Conservation (phyloP, 176 grass and related monocot genomes). For the Hordeum vulgare region MorexV3_pseudomolecules_assembly NC_058518.1:495672933-495673432, state of each 20-base stretch:
- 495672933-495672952: not conserved
- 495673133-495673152: not conserved
- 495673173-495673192: slow-evolving; percentile 2
- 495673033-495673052: not conserved
- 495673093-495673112: not conserved
- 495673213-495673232: not conserved
- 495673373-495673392: not conserved
- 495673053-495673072: not conserved
- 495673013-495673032: not conserved
- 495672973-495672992: not conserved
- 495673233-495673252: not conserved
- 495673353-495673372: no score
- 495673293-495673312: slow-evolving; percentile 42
- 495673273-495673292: slow-evolving; percentile 36
- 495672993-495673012: not conserved
- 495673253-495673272: slow-evolving; percentile 23
- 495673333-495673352: slow-evolving; percentile 1
- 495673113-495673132: not conserved
- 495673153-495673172: not conserved
- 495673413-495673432: not conserved
- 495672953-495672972: not conserved
- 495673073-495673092: not conserved
- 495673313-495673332: slow-evolving; percentile 74
- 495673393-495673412: not conserved
- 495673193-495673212: not conserved